Conservation (phyloP, 768 basidiomycete species). For the Boletus sp. region DNA sequence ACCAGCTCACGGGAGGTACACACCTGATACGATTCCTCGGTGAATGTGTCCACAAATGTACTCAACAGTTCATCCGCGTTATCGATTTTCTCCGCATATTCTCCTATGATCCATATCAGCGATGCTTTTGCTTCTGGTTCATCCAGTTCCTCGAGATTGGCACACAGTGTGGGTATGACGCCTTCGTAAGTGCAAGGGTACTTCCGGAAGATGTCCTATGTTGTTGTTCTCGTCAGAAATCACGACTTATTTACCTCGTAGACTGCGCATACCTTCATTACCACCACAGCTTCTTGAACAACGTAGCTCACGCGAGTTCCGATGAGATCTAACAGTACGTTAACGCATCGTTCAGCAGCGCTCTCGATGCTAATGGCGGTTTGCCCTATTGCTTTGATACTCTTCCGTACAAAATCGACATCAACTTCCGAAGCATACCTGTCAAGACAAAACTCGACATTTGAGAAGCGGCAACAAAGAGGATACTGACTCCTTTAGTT, state of each 20-base stretch:
- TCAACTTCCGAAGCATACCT: constrained; percentile 98
- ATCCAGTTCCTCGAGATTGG: constrained; percentile 93
- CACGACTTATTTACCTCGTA: too few species aligned
- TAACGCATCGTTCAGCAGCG: constrained; percentile 92
- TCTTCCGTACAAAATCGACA: constrained; percentile 95
- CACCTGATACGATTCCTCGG: constrained; percentile 90
- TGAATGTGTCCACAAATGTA: constrained; percentile 89
- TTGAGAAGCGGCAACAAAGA: background rate
- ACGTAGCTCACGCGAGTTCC: constrained; percentile 94
- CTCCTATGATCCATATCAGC: constrained; percentile 98
- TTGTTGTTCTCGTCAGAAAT: background rate
- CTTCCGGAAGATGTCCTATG: constrained; percentile 95
- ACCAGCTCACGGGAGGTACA: background rate
- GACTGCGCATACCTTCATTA: constrained; percentile 79
- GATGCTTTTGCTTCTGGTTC: constrained; percentile 98
- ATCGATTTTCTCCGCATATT: constrained; percentile 96
- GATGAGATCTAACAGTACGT: constrained; percentile 90
- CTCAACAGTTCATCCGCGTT: constrained; percentile 92
- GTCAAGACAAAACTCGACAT: constrained; percentile 2
- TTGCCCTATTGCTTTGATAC: constrained; percentile 94
- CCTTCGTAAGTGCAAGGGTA: constrained; percentile 97
- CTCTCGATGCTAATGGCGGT: constrained; percentile 93
- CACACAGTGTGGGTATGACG: constrained; percentile 91
- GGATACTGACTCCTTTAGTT: constrained; percentile 85
- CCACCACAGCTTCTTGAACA: constrained; percentile 96